Conservation (phyloP, 768 basidiomycete species). For the Tremella fuciformis region DNA sequence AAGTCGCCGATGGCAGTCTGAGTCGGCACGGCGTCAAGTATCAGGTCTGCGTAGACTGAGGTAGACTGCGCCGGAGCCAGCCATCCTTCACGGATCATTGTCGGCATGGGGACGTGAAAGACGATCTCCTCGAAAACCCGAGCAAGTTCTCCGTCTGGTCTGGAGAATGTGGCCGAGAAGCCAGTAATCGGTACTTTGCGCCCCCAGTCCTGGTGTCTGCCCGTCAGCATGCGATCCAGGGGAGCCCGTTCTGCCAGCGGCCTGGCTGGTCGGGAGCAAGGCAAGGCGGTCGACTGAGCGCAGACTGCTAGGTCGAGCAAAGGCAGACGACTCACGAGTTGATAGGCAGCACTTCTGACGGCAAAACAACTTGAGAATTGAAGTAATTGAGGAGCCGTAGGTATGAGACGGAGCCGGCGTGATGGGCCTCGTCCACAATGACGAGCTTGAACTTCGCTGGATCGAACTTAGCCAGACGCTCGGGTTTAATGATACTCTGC, state of each 20-base stretch:
- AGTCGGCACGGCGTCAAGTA: slow-evolving; percentile 66
- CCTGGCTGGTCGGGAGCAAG: too few relatives aligned
- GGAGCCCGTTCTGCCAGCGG: too few relatives aligned
- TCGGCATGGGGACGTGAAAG: slow-evolving; percentile 82
- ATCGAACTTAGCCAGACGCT: slow-evolving; percentile 72
- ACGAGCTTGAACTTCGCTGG: slow-evolving; percentile 67
- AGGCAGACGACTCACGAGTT: too few relatives aligned
- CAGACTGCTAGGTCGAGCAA: too few relatives aligned
- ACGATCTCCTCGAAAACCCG: slow-evolving; percentile 87
- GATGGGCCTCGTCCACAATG: slow-evolving; percentile 91
- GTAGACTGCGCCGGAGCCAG: slow-evolving; percentile 84
- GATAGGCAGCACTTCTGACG: too few relatives aligned
- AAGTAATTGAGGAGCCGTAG: slow-evolving; percentile 33
- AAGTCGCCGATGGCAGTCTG: slow-evolving; percentile 74
- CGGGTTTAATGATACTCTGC: slow-evolving; percentile 66
- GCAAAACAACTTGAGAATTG: background rate
- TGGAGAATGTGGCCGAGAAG: slow-evolving; percentile 90
- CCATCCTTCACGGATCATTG: slow-evolving; percentile 93
- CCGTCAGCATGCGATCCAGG: too few relatives aligned
- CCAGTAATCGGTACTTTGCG: slow-evolving; percentile 75
- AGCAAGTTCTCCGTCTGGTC: slow-evolving; percentile 84
- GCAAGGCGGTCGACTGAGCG: too few relatives aligned
- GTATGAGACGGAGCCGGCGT: slow-evolving; percentile 86
- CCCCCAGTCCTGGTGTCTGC: background rate
- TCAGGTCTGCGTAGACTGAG: slow-evolving; percentile 69